phyloP scores from a whole-genome alignment of 2,329 filamentous ascomycete genomes.

The Tolypocladium album region DNA sequence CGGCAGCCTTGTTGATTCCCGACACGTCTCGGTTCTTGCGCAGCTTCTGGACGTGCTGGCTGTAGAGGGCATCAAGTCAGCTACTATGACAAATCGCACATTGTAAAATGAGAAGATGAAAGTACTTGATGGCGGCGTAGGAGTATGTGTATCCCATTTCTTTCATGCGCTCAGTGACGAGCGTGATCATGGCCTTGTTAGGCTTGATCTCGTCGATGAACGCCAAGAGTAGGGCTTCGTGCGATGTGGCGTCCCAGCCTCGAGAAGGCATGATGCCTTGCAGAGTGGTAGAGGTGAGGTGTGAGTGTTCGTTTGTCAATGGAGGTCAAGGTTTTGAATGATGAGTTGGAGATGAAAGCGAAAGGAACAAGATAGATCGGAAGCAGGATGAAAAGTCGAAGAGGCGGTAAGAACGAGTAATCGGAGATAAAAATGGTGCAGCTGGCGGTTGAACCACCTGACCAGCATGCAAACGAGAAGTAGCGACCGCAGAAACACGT shows the following conservation, averaged over 20 bases:
- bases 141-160: slow-evolving; percentile 26
- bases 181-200: slow-evolving; percentile 18
- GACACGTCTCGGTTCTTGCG: slow-evolving; percentile 22
- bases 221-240: slow-evolving; percentile 26
- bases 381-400: too few relatives aligned
- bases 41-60: slow-evolving; percentile 36
- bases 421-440: not conserved
- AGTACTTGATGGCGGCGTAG: slow-evolving; percentile 29
- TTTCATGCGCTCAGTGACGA: slow-evolving; percentile 19
- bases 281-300: not conserved
- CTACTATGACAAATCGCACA: not conserved
- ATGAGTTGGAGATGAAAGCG: not conserved
- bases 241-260: slow-evolving; percentile 24
- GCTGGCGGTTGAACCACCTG: not conserved
- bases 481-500: not conserved
- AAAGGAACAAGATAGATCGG: not conserved
- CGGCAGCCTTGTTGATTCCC: slow-evolving; percentile 10
- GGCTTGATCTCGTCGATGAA: slow-evolving; percentile 25
- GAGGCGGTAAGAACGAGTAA: not conserved
- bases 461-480: not conserved
- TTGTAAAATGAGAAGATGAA: not conserved
- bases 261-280: slow-evolving; percentile 11
- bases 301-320: not conserved
- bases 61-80: slow-evolving; percentile 12
- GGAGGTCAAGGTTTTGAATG: not conserved